Evolutionary conservation across 2,329 filamentous ascomycete genomes (phyloP).

Genomic region (Colletotrichum orbiculare): DNA sequence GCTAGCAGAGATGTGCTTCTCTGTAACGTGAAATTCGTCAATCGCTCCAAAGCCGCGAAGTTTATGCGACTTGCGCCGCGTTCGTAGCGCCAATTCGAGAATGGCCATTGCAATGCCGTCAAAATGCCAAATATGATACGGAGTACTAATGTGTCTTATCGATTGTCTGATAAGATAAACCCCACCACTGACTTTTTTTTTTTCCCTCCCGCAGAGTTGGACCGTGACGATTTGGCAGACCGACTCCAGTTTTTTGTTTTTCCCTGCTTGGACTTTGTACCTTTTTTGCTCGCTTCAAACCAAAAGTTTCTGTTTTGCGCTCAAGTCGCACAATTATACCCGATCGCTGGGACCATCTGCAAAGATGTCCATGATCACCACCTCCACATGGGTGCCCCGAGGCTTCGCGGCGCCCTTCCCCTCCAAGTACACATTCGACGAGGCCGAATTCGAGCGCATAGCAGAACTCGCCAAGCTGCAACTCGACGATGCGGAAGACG

Average conservation of each 20-base stretch:
- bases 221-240: conserved; percentile 13
- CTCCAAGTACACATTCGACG: conserved; percentile 79
- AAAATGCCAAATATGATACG: neutral
- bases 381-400: conserved; percentile 79
- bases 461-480: conserved; percentile 80
- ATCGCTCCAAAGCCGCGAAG: too few relatives aligned
- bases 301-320: neutral
- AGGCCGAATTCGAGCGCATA: conserved; percentile 80
- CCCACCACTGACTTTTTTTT: conserved; percentile 37
- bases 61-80: too few relatives aligned
- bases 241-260: neutral
- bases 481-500: conserved; percentile 91
- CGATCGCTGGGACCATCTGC: conserved; percentile 3
- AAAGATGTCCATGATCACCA: conserved; percentile 79
- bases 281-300: conserved; percentile 12
- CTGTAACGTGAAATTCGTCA: too few relatives aligned
- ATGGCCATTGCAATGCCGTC: neutral
- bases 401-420: conserved; percentile 82
- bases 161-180: conserved; percentile 36
- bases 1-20: too few relatives aligned
- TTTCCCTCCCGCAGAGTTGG: conserved; percentile 21
- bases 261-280: neutral
- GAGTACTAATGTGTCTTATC: conserved; percentile 16
- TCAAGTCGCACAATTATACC: conserved; percentile 15
- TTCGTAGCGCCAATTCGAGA: too few relatives aligned